phyloP scores from a whole-genome alignment of 2,329 filamentous ascomycete genomes.

The Coniella vitis region DNA sequence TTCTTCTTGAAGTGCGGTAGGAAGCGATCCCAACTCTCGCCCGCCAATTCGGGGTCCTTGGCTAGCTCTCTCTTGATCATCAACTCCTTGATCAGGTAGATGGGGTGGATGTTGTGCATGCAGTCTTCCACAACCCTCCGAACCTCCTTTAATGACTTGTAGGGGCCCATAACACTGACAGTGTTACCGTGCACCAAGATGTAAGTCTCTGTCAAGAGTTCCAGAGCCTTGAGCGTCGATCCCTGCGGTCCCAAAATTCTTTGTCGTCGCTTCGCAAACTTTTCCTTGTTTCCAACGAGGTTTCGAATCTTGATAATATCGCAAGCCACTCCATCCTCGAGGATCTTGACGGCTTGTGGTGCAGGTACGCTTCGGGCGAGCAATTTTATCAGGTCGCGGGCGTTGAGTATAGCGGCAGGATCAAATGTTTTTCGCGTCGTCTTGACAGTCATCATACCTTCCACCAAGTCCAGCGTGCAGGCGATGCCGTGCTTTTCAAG shows the following conservation, averaged over 20 bases:
- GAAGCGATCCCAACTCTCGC: conserved; percentile 93
- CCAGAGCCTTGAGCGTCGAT: conserved; percentile 86
- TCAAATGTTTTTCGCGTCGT: conserved; percentile 77
- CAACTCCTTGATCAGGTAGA: conserved; percentile 70
- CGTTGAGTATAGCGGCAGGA: conserved; percentile 87
- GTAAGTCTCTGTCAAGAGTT: conserved; percentile 85
- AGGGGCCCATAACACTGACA: conserved; percentile 84
- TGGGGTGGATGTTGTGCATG: conserved; percentile 95
- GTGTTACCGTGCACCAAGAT: conserved; percentile 96
- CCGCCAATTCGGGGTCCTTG: conserved; percentile 72
- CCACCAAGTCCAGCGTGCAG: conserved; percentile 87
- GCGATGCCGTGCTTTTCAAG: conserved; percentile 84
- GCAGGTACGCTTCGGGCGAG: conserved; percentile 87
- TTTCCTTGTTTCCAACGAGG: conserved; percentile 86
- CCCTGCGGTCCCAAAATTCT: conserved; percentile 87
- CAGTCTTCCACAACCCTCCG: conserved; percentile 86
- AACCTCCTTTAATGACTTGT: conserved; percentile 89
- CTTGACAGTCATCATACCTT: conserved; percentile 94
- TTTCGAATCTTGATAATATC: conserved; percentile 95
- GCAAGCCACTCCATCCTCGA: conserved; percentile 85
- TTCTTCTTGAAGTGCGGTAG: conserved; percentile 94
- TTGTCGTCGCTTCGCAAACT: conserved; percentile 91
- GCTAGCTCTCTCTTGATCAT: conserved; percentile 80
- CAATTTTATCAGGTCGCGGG: conserved; percentile 88
- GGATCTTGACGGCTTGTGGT: conserved; percentile 87